phyloP scores from a whole-genome alignment of 2,329 filamentous ascomycete genomes.

The Hymenoscyphus repandus region DNA sequence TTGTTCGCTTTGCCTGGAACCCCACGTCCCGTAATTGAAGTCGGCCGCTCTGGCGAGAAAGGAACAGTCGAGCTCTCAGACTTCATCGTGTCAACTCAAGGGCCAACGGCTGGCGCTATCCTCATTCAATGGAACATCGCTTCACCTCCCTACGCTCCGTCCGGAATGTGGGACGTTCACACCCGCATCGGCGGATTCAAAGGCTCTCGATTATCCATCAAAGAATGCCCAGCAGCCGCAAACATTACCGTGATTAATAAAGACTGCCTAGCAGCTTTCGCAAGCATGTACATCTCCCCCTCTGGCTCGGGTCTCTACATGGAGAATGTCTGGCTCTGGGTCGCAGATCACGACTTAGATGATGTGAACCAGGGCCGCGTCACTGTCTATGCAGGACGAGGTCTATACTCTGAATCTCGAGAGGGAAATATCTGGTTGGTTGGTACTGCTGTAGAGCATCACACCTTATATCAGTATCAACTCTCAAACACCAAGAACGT shows the following conservation, averaged over 20 bases:
- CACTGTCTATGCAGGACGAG: constrained; percentile 47
- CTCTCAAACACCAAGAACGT: constrained; percentile 33
- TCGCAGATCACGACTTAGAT: constrained; percentile 40
- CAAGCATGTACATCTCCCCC: constrained; percentile 32
- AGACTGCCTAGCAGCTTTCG: constrained; percentile 32
- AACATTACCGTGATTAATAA: constrained; percentile 28
- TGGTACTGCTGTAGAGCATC: constrained; percentile 50
- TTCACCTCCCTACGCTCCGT: constrained; percentile 4
- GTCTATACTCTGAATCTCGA: constrained; percentile 41
- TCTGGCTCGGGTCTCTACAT: constrained; percentile 40
- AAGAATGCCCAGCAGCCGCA: constrained; percentile 56
- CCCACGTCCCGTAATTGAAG: constrained; percentile 42
- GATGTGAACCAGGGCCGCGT: constrained; percentile 43
- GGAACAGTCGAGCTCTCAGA: constrained; percentile 46
- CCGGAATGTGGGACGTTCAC: constrained; percentile 40
- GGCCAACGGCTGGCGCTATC: constrained; percentile 34
- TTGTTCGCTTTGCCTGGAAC: constrained; percentile 37
- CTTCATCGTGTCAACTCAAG: constrained; percentile 45
- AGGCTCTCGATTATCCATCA: constrained; percentile 12
- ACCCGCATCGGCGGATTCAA: constrained; percentile 41
- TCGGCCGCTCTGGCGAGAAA: constrained; percentile 44
- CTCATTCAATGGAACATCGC: constrained; percentile 18
- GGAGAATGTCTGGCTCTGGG: constrained; percentile 46
- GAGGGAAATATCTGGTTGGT: constrained; percentile 44
- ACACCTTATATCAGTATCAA: constrained; percentile 48